Evolutionary conservation across 2,329 filamentous ascomycete species (phyloP), one percentile per base, ranked within the genome.

Genomic region (Colletotrichum sp.): DNA sequence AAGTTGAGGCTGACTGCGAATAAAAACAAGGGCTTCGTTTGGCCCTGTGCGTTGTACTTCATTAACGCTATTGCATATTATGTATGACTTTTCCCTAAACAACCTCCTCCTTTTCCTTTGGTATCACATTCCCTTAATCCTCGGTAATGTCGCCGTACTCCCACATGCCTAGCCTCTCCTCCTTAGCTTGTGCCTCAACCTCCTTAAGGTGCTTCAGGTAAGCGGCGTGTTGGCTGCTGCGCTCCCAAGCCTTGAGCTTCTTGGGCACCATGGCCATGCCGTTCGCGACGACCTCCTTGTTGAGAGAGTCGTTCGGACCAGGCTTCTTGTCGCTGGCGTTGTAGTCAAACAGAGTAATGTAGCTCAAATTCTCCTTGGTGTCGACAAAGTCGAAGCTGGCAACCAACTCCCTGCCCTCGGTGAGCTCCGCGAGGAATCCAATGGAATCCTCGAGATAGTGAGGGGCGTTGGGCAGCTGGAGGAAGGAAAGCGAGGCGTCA

Each of bases 131-230:
- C 30, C 28, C 43, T 84, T 92, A 96, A 82, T 98, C 95, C 87
- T 98, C 96, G 16, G 95, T 98, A 82, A 98, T 90, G 84, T 98
- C 97, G 79, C 97, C 97, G 85, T 98, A 99, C 90, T 99, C 97
- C 96, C 96, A 99, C 91, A 98, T 97, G 58, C 97, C 97, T 79
- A 92, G 89, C 77, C 96, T 92, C 73, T 93, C 92, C 71, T 91
- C 88, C 91, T 97, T 98, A 6, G 96, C 96, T 84, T 93, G 89
- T 43, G 90, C 89, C 88, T 98, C 94, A 67, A 94, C 91, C 84
- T 94, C 90, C 81, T 91, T 93, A 77, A 98, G 87, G 79, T 91
- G 91, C 84, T 92, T 91, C 77, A 98, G 86, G 58, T 96, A 92
- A 39, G 94, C 90, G 73, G 90, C 90, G 61, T 95, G 94, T 10